Conservation (phyloP, 306 rosid species). For the barrel medic (Medicago truncatula) region DNA sequence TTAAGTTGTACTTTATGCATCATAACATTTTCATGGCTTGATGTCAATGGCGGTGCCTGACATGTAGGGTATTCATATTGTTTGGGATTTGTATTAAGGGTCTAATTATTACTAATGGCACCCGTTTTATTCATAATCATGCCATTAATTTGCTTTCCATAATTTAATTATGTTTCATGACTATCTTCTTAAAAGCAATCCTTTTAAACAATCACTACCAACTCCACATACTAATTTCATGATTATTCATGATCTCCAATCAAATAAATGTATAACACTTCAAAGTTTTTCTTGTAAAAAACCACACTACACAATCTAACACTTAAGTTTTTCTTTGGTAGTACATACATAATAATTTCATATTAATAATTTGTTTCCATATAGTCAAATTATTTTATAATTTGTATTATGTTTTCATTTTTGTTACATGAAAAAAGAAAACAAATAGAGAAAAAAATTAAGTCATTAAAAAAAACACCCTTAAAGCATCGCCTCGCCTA, state of each 20-base stretch:
- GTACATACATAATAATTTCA: no score
- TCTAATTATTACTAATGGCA: constrained; percentile 37
- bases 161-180: neutral
- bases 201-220: neutral
- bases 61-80: constrained; percentile 39
- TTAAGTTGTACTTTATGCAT: neutral
- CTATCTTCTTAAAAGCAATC: constrained; percentile 12
- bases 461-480: no score
- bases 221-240: constrained; percentile 25
- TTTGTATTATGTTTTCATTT: no score
- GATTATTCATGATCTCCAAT: constrained; percentile 22
- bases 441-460: no score
- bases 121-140: constrained; percentile 50
- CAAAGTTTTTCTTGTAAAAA: no score
- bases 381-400: no score
- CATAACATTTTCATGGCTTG: constrained; percentile 5
- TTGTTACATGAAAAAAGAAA: no score
- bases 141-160: constrained; percentile 38
- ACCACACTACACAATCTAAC: no score
- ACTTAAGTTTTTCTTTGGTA: no score
- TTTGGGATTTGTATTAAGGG: constrained; percentile 31
- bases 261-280: neutral
- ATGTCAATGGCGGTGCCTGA: constrained; percentile 42
- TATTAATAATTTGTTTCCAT: no score
- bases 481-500: no score